Evolutionary conservation across 2,329 filamentous ascomycete species (phyloP).

Genomic region (Chrysosporium queenslandicum): DNA sequence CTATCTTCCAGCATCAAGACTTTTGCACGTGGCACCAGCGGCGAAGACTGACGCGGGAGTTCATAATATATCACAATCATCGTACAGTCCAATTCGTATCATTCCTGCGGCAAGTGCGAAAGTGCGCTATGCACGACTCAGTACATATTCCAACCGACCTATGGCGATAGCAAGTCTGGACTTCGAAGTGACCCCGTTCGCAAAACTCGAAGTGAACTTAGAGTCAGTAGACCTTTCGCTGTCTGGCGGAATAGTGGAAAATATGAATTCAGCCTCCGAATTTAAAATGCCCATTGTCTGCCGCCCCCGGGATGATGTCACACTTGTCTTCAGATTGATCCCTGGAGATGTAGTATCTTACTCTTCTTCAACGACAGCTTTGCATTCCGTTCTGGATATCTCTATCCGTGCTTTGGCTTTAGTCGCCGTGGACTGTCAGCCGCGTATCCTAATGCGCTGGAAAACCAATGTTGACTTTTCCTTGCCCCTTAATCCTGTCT

Average conservation of each 20-base stretch:
- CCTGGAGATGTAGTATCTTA: conserved; percentile 32
- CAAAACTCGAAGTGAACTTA: conserved; percentile 42
- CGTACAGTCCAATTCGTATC: conserved; percentile 45
- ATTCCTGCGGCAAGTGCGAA: conserved; percentile 48
- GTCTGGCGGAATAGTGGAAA: conserved; percentile 39
- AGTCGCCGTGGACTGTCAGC: conserved; percentile 34
- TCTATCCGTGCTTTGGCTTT: conserved; percentile 36
- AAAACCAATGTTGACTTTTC: conserved; percentile 42
- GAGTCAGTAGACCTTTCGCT: conserved; percentile 40
- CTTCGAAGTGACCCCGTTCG: conserved; percentile 46
- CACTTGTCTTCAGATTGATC: conserved; percentile 46
- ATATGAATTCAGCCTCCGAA: conserved; percentile 31
- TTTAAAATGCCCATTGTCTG: conserved; percentile 33
- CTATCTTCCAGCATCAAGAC: conserved; percentile 48
- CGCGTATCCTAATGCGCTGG: conserved; percentile 42
- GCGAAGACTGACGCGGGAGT: conserved; percentile 41
- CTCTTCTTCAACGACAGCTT: conserved; percentile 29
- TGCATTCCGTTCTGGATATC: conserved; percentile 39
- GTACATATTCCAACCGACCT: conserved; percentile 34
- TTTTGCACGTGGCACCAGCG: conserved; percentile 48
- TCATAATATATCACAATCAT: conserved; percentile 46
- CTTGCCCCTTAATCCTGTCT: conserved; percentile 38
- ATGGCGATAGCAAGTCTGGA: conserved; percentile 46
- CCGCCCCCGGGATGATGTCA: conserved; percentile 48
- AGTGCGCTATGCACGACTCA: conserved; percentile 45